Conservation (phyloP, 345 rosid species). For the Psidium friedrichsthalianum region DNA sequence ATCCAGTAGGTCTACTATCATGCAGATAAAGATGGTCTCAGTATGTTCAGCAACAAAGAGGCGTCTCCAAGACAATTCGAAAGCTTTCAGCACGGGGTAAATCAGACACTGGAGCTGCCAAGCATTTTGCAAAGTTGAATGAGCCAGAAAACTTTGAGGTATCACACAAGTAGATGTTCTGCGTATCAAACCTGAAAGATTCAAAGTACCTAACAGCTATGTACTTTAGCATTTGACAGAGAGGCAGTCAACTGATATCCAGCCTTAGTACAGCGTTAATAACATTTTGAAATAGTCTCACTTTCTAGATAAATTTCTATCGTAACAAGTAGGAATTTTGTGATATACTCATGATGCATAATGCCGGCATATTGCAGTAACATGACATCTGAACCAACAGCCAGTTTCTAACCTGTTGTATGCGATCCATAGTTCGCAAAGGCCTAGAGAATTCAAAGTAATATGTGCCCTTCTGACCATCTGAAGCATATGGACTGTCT, state of each 20-base stretch:
- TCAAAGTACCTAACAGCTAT: not conserved
- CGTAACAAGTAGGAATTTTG: not conserved
- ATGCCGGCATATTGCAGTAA: not conserved
- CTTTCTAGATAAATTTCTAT: not conserved
- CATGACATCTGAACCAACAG: slow-evolving; percentile 2
- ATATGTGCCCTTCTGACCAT: slow-evolving; percentile 69
- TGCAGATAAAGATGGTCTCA: not conserved
- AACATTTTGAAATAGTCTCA: not conserved
- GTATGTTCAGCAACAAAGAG: not conserved
- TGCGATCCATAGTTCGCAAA: slow-evolving; percentile 79
- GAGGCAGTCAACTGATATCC: not conserved
- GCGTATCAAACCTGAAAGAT: not conserved
- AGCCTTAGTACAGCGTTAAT: not conserved
- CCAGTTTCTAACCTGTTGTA: slow-evolving; percentile 63
- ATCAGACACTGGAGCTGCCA: not conserved
- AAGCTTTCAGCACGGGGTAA: not conserved
- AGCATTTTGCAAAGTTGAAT: not conserved
- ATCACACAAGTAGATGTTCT: not conserved
- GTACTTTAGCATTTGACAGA: not conserved
- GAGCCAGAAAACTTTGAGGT: not conserved
- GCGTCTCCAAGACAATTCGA: not conserved
- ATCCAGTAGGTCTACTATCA: not conserved
- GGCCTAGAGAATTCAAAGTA: slow-evolving; percentile 89
- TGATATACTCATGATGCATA: not conserved
- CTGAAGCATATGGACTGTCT: slow-evolving; percentile 74